Base-by-base conservation (phyloP, 1,139 yeast genomes). In the Lodderomyces theae region DNA sequence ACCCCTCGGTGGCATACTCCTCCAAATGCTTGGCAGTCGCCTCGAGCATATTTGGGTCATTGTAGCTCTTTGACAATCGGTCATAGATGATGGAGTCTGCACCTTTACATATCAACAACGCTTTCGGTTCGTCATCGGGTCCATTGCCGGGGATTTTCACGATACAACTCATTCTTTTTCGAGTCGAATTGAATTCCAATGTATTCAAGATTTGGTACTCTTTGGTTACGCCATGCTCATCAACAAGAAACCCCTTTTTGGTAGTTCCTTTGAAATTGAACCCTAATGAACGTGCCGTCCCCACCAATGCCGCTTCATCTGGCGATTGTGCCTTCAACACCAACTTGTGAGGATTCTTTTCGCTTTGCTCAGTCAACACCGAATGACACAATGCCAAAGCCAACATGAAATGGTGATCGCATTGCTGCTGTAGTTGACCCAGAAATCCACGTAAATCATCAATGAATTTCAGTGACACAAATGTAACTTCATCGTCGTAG, bases 121-220 rank as follows among this genome's bases (percentile, higher is more conserved):
- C 74, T 39, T 58, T 69, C 7, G 67, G 63, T 48, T 65, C 68
- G 15, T 57, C 71, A 13, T 57, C 53, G 18, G 57, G 60, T 11
- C 49, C 49, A 21, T 55, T 59, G n/a, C 60, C 53, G 6, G 81
- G 80, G 3, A 68, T 59, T 77, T 86, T 71, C 34, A 90, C 77
- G 50, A 92, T 86, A 11, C 92, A 89, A 72, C 96, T 87, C 97
- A 90, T 92, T 70, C 97, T 66, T 54, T 71, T 72, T 53, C 77
- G 64, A 2, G 77, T 71, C 11, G 77, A 71, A 49, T 72, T 74
- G 58, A 79, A 79, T 42, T 80, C 82, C 34, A 79, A 61, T 2
- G 72, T 60, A 52, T 74, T 77, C 42, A 79, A 60, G 5, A 79
- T 58, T 48, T 72, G 77, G 50, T 69, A 76, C 43, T 69, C 74